These are phyloP conservation scores for Phellopilus nigrolimitatus DNA, from an alignment of 1,284 basidiomycete genomes.

Conservation along the genomic window DNA sequence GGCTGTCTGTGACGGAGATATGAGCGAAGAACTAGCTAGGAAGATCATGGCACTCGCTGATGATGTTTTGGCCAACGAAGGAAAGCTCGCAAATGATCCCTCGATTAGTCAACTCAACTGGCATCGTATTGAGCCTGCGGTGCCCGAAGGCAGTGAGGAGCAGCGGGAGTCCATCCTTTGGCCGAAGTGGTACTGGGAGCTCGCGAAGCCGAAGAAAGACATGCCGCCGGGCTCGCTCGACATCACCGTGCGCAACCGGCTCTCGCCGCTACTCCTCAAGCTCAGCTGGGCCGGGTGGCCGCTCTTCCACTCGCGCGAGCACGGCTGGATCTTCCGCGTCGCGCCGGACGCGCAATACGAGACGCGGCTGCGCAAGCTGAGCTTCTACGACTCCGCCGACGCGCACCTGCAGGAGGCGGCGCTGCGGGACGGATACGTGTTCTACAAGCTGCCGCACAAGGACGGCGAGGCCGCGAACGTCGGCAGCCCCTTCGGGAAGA, in stretches of 20 bases:
- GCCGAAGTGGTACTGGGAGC: slow-evolving; percentile 98
- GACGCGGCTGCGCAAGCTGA: slow-evolving; percentile 41
- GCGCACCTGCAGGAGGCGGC: slow-evolving; percentile 44
- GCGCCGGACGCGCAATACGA: slow-evolving; percentile 34
- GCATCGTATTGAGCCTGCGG: slow-evolving; percentile 30
- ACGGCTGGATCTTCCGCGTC: slow-evolving; percentile 92
- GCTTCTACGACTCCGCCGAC: slow-evolving; percentile 62
- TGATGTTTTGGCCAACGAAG: slow-evolving; percentile 22
- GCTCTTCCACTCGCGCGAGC: slow-evolving; percentile 79
- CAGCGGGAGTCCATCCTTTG: slow-evolving; percentile 38
- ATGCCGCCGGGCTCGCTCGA: slow-evolving; percentile 68
- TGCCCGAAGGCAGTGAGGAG: background rate
- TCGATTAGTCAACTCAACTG: slow-evolving; percentile 72
- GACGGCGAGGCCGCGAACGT: slow-evolving; percentile 94
- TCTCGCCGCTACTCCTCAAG: slow-evolving; percentile 82
- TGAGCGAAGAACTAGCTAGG: slow-evolving; percentile 28
- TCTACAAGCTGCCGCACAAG: slow-evolving; percentile 95
- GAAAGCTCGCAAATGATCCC: slow-evolving; percentile 36
- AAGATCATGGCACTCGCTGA: slow-evolving; percentile 39
- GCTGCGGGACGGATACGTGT: slow-evolving; percentile 47
- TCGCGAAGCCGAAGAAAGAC: slow-evolving; percentile 66
- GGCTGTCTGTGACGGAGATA: slow-evolving; percentile 38
- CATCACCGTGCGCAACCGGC: slow-evolving; percentile 79
- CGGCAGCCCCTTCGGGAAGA: slow-evolving; percentile 86
- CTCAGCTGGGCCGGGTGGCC: slow-evolving; percentile 89